phyloP scores from a whole-genome alignment of 805 yeast species.

The Ogataea corticis region DNA sequence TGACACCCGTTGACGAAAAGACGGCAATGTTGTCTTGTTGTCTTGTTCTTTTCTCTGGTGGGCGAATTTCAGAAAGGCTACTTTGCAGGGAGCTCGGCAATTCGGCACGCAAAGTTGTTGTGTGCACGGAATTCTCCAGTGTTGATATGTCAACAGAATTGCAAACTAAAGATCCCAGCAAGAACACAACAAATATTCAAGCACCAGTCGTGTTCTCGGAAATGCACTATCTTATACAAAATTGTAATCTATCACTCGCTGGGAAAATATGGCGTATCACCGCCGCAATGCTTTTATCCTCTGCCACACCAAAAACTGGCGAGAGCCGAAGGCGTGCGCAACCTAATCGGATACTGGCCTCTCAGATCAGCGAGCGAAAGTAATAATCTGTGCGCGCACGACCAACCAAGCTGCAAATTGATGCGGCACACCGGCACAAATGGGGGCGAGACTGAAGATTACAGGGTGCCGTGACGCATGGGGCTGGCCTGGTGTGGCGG shows the following conservation, averaged over 20 bases:
- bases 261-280: slow-evolving; percentile 6
- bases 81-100: too few relatives aligned
- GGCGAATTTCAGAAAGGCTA: too few relatives aligned
- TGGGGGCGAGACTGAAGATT: background rate
- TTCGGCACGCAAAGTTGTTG: too few relatives aligned
- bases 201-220: background rate
- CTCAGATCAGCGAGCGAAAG: background rate
- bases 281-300: slow-evolving; percentile 1
- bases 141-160: too few relatives aligned
- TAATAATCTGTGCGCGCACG: background rate
- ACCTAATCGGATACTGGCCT: background rate
- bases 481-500: slow-evolving; percentile 1
- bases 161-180: background rate
- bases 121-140: too few relatives aligned
- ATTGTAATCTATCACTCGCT: slow-evolving; percentile 3
- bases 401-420: background rate
- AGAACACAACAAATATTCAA: background rate
- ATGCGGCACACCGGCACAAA: background rate
- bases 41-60: too few relatives aligned
- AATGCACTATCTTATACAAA: background rate
- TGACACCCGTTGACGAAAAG: too few relatives aligned
- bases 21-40: too few relatives aligned
- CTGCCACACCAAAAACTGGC: background rate
- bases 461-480: background rate
- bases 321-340: background rate